Evolutionary conservation across 352 stramenopile genomes (phyloP).

Genomic region (Pythium periplocum): DNA sequence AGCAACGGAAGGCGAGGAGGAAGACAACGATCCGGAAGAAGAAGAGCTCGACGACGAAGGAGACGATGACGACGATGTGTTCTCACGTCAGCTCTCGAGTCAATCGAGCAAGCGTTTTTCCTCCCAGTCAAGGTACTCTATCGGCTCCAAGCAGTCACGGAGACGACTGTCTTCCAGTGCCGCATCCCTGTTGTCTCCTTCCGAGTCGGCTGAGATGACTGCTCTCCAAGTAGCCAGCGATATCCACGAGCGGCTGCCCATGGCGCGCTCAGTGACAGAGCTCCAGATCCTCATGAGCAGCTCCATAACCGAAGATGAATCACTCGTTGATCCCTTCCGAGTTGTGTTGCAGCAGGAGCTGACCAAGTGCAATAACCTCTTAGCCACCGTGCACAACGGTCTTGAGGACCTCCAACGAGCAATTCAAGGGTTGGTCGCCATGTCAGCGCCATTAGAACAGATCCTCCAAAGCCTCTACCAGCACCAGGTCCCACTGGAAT

Average conservation of each 20-base stretch:
- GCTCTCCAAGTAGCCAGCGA: conserved; percentile 14
- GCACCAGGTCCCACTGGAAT: conserved; percentile 54
- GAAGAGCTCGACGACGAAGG: not conserved
- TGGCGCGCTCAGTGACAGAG: not conserved
- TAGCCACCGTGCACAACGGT: conserved; percentile 31
- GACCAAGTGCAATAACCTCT: conserved; percentile 35
- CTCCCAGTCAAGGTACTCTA: not conserved
- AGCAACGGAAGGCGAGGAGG: conserved; percentile 2
- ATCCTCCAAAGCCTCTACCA: conserved; percentile 41
- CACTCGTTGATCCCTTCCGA: conserved; percentile 32
- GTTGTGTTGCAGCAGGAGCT: conserved; percentile 71
- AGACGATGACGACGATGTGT: not conserved
- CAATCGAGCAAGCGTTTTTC: too few relatives aligned
- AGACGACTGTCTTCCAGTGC: not conserved
- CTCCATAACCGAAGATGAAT: too few relatives aligned
- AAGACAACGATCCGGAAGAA: conserved; percentile 4
- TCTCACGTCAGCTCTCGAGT: too few relatives aligned
- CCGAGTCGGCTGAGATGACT: conserved; percentile 1
- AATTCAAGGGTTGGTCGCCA: conserved; percentile 45
- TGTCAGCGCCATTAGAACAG: conserved; percentile 52
- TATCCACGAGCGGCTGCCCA: conserved; percentile 19
- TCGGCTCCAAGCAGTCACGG: not conserved
- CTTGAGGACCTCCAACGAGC: conserved; percentile 48
- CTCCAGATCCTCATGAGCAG: not conserved
- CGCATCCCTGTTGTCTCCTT: not conserved